phyloP scores from a whole-genome alignment of 176 grass and related monocot species.

The Triticum turgidum region DNA sequence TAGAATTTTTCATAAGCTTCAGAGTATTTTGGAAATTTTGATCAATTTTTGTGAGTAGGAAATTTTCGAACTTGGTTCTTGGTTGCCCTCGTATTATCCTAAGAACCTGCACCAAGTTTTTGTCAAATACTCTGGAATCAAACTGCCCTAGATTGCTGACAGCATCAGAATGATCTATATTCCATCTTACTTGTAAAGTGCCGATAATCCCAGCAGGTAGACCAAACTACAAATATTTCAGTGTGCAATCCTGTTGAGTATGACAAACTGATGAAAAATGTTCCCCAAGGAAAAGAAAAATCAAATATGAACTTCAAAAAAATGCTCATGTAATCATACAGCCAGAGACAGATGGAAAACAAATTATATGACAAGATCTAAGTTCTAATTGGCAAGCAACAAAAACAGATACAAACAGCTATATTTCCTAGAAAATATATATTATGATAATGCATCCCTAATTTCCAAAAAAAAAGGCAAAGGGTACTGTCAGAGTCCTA shows the following conservation, averaged over 20 bases:
- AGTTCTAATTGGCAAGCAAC: background rate
- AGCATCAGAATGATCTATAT: slow-evolving; percentile 68
- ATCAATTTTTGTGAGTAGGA: slow-evolving; percentile 42
- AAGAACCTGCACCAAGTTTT: slow-evolving; percentile 63
- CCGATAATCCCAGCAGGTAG: slow-evolving; percentile 61
- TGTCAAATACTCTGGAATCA: slow-evolving; percentile 57
- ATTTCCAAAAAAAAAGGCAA: background rate
- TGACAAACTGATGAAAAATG: slow-evolving; percentile 58
- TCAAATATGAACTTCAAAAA: slow-evolving; percentile 39
- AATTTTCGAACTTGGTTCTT: slow-evolving; percentile 50
- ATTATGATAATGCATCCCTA: background rate
- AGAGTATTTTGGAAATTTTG: slow-evolving; percentile 34
- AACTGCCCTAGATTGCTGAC: slow-evolving; percentile 47
- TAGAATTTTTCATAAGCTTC: slow-evolving; percentile 45
- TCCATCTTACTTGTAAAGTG: slow-evolving; percentile 70
- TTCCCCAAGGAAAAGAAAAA: slow-evolving; percentile 46
- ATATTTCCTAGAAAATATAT: background rate
- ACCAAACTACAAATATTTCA: slow-evolving; percentile 64
- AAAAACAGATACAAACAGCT: background rate
- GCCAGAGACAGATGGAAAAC: background rate
- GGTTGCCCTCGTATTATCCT: slow-evolving; percentile 48
- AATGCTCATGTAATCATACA: slow-evolving; percentile 23
- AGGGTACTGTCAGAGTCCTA: background rate
- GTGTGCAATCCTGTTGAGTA: slow-evolving; percentile 72
- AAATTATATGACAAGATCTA: background rate